Evolutionary conservation across 1,284 basidiomycete species (phyloP).

Genomic region (Fomitopsis palustris): DNA sequence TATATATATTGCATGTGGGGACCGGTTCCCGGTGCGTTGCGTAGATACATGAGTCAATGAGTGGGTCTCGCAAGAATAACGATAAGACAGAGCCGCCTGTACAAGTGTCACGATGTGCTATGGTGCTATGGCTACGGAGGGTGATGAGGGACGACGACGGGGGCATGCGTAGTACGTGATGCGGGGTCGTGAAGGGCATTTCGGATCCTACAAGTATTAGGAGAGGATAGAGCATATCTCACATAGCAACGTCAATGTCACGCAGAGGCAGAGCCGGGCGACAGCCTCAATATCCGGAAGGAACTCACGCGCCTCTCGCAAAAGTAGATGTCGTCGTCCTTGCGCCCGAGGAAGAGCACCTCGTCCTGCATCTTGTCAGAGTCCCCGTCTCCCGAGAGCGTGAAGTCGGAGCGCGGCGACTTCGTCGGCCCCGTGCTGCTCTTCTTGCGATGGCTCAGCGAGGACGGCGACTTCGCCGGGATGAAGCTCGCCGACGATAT

Average conservation of each 20-base stretch:
- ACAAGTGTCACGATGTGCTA: neutral
- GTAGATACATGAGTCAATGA: neutral
- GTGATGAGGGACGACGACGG: neutral
- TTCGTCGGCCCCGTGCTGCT: slow-evolving; percentile 44
- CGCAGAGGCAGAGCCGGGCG: slow-evolving; percentile 9
- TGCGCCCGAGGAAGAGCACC: slow-evolving; percentile 72
- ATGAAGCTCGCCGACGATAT: slow-evolving; percentile 36
- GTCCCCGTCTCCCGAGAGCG: slow-evolving; percentile 46
- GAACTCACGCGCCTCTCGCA: slow-evolving; percentile 72
- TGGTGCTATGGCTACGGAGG: neutral
- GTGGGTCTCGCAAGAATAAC: neutral
- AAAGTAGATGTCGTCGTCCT: slow-evolving; percentile 70
- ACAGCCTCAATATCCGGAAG: slow-evolving; percentile 70
- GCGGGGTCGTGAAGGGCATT: neutral
- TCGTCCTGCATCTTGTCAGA: slow-evolving; percentile 57
- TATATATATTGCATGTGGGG: neutral
- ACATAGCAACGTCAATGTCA: slow-evolving; percentile 5
- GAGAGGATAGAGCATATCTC: slow-evolving; percentile 27
- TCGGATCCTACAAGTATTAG: slow-evolving; percentile 7
- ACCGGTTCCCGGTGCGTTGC: neutral
- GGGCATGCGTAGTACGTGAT: neutral
- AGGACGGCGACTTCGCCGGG: slow-evolving; percentile 29
- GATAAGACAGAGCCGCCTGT: slow-evolving; percentile 1
- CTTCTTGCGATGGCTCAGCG: slow-evolving; percentile 40
- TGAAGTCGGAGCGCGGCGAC: slow-evolving; percentile 49